Percentiles rank a stretch among this genome's conserved stretches.
These are phyloP conservation scores for Penicillium glabrum DNA, from an alignment of 2,329 filamentous ascomycete genomes.

Conservation along the genomic window DNA sequence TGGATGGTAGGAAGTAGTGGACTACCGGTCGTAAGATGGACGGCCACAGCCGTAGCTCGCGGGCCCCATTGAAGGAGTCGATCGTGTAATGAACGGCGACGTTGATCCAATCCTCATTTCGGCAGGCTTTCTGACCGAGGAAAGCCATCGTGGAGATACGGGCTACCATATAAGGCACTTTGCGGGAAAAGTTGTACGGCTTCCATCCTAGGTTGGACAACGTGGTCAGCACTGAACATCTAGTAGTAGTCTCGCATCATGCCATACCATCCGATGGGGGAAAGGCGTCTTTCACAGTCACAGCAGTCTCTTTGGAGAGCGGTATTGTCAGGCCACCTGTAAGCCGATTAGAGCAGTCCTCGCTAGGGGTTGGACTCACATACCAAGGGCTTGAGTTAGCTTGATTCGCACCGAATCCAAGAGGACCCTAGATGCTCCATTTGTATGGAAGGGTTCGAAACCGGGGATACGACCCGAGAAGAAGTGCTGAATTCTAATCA, in stretches of 20 bases:
- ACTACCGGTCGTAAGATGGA: conserved; percentile 42
- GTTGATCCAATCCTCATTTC: conserved; percentile 26
- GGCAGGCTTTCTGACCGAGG: conserved; percentile 21
- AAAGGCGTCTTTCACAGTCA: conserved; percentile 23
- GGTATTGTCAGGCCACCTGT: conserved; percentile 26
- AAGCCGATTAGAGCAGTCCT: neutral
- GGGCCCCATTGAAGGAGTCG: conserved; percentile 26
- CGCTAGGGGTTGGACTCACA: neutral
- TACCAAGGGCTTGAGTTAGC: conserved; percentile 33
- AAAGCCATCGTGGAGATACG: conserved; percentile 50
- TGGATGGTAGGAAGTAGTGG: conserved; percentile 47
- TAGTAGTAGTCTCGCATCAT: neutral
- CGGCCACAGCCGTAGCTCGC: conserved; percentile 46
- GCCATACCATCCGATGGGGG: conserved; percentile 25
- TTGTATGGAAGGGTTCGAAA: conserved; percentile 29
- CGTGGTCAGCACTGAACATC: neutral
- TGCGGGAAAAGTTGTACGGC: conserved; percentile 53
- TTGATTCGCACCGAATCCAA: conserved; percentile 30
- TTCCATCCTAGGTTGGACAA: conserved; percentile 51
- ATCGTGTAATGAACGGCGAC: conserved; percentile 28
- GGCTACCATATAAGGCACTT: conserved; percentile 54
- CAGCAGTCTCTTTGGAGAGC: conserved; percentile 28
- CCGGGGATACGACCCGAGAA: conserved; percentile 31
- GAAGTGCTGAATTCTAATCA: conserved; percentile 22
- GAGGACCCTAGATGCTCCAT: conserved; percentile 9